phyloP scores from a whole-genome alignment of 257 asterid genomes.

The Lycium barbarum region DNA sequence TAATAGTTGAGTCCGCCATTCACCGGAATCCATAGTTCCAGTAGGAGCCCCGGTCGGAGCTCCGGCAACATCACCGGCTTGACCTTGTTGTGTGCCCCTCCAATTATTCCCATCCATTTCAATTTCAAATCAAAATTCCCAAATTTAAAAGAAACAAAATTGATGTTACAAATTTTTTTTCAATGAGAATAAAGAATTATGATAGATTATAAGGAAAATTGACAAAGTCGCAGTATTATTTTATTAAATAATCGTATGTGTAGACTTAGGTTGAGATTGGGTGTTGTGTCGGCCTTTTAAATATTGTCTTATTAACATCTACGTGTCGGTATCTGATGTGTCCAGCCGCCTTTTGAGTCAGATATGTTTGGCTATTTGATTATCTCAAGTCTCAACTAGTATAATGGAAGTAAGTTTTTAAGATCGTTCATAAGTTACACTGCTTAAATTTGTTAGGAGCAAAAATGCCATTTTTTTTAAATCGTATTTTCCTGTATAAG shows the following conservation, averaged over 20 bases:
- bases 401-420: too few relatives aligned
- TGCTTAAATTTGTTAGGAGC: too few relatives aligned
- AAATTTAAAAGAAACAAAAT: too few relatives aligned
- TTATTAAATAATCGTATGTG: neutral
- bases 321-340: neutral
- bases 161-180: too few relatives aligned
- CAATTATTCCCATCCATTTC: conserved; percentile 65
- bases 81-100: conserved; percentile 66
- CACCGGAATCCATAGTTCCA: conserved; percentile 59
- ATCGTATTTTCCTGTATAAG: too few relatives aligned
- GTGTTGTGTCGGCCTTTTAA: neutral
- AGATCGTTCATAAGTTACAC: too few relatives aligned
- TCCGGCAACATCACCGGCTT: conserved; percentile 46
- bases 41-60: conserved; percentile 37
- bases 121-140: conserved; percentile 2
- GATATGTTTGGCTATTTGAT: too few relatives aligned
- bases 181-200: neutral
- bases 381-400: too few relatives aligned
- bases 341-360: too few relatives aligned
- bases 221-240: neutral
- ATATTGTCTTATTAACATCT: neutral
- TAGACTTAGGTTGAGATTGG: neutral
- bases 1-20: conserved; percentile 79
- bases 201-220: neutral
- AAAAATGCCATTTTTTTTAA: too few relatives aligned